Evolutionary conservation across 345 rosid genomes (phyloP).

Genomic region (Syzygium grande): DNA sequence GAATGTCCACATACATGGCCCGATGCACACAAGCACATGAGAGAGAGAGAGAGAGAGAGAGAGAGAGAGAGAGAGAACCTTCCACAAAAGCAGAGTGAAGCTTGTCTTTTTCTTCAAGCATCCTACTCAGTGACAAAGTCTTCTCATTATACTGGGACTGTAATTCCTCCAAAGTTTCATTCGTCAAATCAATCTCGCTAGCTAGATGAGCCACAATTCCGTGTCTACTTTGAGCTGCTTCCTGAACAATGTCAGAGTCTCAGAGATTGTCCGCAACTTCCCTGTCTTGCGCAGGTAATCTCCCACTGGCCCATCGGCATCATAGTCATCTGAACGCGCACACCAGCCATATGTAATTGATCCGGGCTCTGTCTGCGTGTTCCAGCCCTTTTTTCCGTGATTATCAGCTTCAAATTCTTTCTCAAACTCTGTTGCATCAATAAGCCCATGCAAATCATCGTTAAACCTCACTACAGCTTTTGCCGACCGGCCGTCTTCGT

Average conservation of each 20-base stretch:
- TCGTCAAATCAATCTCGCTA: constrained; percentile 24
- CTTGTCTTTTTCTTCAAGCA: too few species aligned
- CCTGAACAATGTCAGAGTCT: constrained; percentile 37
- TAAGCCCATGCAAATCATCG: constrained; percentile 56
- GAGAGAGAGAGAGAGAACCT: neutral
- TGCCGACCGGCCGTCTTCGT: constrained; percentile 21
- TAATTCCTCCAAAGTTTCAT: too few species aligned
- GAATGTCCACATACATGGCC: too few species aligned
- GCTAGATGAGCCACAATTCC: constrained; percentile 47
- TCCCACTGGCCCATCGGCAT: constrained; percentile 52
- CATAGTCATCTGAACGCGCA: constrained; percentile 65
- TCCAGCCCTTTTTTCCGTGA: constrained; percentile 55
- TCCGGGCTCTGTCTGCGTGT: constrained; percentile 17
- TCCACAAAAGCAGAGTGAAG: too few species aligned
- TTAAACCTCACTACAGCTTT: constrained; percentile 49
- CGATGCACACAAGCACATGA: too few species aligned
- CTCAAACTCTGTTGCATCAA: constrained; percentile 51
- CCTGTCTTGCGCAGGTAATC: constrained; percentile 56
- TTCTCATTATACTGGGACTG: too few species aligned
- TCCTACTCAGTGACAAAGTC: too few species aligned
- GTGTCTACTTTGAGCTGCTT: constrained; percentile 25
- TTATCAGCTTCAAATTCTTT: constrained; percentile 38
- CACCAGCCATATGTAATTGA: constrained; percentile 60
- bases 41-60: too few species aligned
- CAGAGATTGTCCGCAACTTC: constrained; percentile 46